Evolutionary conservation across 345 rosid genomes (phyloP), one percentile per base, ranked within the genome.

Genomic region (Rhodamnia argentea): DNA sequence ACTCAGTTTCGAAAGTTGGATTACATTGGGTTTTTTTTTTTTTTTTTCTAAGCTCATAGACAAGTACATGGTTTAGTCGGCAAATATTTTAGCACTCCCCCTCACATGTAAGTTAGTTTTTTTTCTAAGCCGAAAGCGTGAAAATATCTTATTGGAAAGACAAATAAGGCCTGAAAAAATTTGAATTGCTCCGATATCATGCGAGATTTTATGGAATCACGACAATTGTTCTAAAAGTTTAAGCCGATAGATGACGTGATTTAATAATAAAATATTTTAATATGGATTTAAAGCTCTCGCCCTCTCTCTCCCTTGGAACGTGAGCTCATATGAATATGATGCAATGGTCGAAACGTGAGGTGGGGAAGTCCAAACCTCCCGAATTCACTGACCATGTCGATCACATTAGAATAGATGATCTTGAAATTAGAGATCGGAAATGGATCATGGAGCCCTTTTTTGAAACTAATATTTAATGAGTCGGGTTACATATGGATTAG

Each of bases 211-310:
- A 3, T 26, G 5, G 0, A 26, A 58, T 26, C 5, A 12, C 5
- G 1, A 0, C 6, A 13, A 13, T 0, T 13, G 0, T 13, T n/a
- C 2, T n/a, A 13, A 60, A 2, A n/a, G 6, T 3, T n/a, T 27
- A 37, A 37, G 44, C 5, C 7, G 6, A 42, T 42, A 42, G 44
- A 42, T 42, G 44, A 5, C 44, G 0, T 59, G 0, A 13, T 60
- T 27, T n/a, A n/a, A 60, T n/a, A 60, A 2, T 60, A 2, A 3
- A n/a, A n/a, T n/a, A 13, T 27, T 60, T 1, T 60, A 59, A n/a
- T n/a, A n/a, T 5, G 0, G 4, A 59, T 59, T 14, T 13, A 59
- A 14, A 59, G n/a, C 11, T n/a, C 29, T 59, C 32, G 13, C 74
- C 74, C 9, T 3, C 9, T 3, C 9, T n/a, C 18, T 0, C 15